These are phyloP conservation scores for Ehretia macrophylla DNA, from an alignment of 257 asterid genomes.

Conservation along the genomic window DNA sequence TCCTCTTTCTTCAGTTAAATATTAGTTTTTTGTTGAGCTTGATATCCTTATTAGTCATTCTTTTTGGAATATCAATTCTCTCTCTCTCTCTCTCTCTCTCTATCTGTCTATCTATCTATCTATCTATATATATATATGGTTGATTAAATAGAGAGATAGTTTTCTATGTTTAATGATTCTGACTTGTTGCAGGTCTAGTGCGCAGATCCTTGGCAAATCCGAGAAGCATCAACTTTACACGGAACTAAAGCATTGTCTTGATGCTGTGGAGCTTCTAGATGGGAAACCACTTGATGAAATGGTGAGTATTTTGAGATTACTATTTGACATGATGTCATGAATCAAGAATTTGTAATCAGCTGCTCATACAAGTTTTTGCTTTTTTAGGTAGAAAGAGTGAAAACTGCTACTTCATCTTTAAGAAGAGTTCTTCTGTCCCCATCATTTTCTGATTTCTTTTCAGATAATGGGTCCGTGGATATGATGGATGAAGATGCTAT, in stretches of 20 bases:
- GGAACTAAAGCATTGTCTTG: conserved; percentile 73
- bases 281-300: conserved; percentile 70
- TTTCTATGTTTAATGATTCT: conserved; percentile 24
- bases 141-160: conserved; percentile 7
- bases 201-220: conserved; percentile 49
- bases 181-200: conserved; percentile 50
- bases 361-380: conserved; percentile 19
- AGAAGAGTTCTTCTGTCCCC: conserved; percentile 79
- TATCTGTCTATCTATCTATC: too few species aligned
- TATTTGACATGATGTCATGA: conserved; percentile 13
- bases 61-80: too few species aligned
- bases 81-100: too few species aligned
- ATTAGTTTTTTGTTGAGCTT: conserved; percentile 13
- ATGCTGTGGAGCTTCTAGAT: conserved; percentile 70
- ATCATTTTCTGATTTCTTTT: conserved; percentile 62
- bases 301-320: conserved; percentile 49
- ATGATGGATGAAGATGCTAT: conserved; percentile 96
- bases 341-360: conserved; percentile 7
- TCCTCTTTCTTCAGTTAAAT: conserved; percentile 35
- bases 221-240: conserved; percentile 63
- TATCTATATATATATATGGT: too few species aligned
- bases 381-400: conserved; percentile 70
- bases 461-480: conserved; percentile 70
- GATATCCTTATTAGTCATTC: conserved; percentile 1
- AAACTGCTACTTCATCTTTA: conserved; percentile 71